Evolutionary conservation across 306 rosid genomes (phyloP), one percentile per base, ranked within the genome.

Genomic region (Gillenia trifoliata): DNA sequence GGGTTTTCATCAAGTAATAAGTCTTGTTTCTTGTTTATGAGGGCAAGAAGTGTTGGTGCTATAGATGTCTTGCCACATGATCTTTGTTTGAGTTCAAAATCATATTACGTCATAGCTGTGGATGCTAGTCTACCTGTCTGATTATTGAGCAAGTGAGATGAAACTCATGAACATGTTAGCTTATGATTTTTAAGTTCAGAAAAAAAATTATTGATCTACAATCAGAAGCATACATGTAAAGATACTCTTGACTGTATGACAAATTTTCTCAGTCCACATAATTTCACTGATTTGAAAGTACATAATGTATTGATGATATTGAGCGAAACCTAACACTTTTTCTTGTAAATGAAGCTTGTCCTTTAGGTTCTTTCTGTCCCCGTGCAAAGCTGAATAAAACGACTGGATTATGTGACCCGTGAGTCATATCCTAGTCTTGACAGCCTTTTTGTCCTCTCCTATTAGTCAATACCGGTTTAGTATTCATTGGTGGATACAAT

Each of bases 361-460:
- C 97, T 60, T 88, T 86, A 49, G 96, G 97, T 70, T 85, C 97
- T 63, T 85, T 88, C 73, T 92, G 97, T 72, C 93, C 97, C 49
- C 73, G 86, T 54, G 96, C 89, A 59, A 77, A 73, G 79, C 70
- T 86, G 76, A 89, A 86, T 78, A 45, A 73, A 65, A 61, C 77
- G 20, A 88, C 89, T 52, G 96, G 96, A 86, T 8, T 76, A 67
- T 92, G 97, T 84, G 90, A 88, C 9, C 97, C 97, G 93, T 89
- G 86, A 91, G 97, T 88, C 66, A 38, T 72, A 64, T 28, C 38
- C 36, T 75, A 60, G 23, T 63, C 66, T 71, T 63, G 56, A 50
- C 31, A 11, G 61, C 36, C 50, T 59, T 72, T 73, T 76, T 4
- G 11, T 22, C 61, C 45, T 79, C 33, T 20, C 26, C 3, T 63